Conservation (phyloP, 148 eudicot species). For the Rhododendron ferrugineum region DNA sequence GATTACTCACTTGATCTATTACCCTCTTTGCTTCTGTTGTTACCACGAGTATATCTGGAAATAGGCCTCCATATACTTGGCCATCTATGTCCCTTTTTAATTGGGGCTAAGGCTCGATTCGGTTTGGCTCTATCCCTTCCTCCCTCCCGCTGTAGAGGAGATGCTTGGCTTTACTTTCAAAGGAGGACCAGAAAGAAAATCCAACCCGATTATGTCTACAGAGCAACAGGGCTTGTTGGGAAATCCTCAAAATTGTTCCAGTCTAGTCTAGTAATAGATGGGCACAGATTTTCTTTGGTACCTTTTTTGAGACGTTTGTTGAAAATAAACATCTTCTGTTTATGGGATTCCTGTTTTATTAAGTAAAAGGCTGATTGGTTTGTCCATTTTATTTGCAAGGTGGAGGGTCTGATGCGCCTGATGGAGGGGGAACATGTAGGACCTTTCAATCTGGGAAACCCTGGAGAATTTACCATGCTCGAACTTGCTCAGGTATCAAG, state of each 20-base stretch:
- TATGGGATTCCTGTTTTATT: background rate
- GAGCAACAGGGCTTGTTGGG: background rate
- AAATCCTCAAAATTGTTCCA: background rate
- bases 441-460: conserved; percentile 94
- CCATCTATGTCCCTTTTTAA: background rate
- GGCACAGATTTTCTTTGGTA: background rate
- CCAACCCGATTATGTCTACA: background rate
- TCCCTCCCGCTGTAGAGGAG: background rate
- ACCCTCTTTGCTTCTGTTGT: background rate
- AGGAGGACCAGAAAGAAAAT: background rate
- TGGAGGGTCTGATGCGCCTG: conserved; percentile 88
- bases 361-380: background rate
- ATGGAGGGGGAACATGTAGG: conserved; percentile 99
- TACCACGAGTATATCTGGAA: background rate
- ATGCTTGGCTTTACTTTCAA: background rate
- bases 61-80: background rate
- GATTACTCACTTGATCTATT: background rate
- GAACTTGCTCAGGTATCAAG: conserved; percentile 85
- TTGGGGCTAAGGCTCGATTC: too few relatives aligned
- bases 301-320: background rate
- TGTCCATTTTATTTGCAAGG: conserved; percentile 28
- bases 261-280: background rate
- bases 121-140: background rate
- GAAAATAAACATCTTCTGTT: background rate
- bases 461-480: conserved; percentile 99